Percentiles rank a stretch among this genome's conserved stretches.
Evolutionary conservation across 2,329 filamentous ascomycete species (phyloP).

Genomic region (Beauveria medogensis): DNA sequence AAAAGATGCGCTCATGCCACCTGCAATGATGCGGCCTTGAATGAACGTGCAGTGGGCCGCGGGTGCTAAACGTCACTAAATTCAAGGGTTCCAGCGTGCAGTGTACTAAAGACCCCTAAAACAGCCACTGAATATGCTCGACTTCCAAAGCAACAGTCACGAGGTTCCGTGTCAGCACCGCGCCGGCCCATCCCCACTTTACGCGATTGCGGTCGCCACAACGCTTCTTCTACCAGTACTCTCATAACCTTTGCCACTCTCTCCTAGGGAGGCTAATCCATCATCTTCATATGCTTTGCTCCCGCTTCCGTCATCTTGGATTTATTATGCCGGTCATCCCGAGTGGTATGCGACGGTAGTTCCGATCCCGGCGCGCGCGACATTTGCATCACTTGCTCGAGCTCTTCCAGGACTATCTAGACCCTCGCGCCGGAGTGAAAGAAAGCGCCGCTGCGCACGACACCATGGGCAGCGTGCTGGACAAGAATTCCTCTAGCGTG

Average conservation of each 20-base stretch:
- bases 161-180: constrained; percentile 32
- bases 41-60: background rate
- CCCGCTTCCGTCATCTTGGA: too few relatives aligned
- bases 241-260: background rate
- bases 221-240: background rate
- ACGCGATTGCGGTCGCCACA: constrained; percentile 22
- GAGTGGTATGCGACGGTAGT: background rate
- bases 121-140: background rate
- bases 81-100: background rate
- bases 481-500: constrained; percentile 55
- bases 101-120: background rate
- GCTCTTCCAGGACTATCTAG: background rate
- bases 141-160: constrained; percentile 21
- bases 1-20: background rate
- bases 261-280: too few relatives aligned
- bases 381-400: background rate
- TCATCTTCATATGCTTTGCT: background rate
- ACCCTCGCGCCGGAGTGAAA: background rate
- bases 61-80: background rate
- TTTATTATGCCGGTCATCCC: background rate
- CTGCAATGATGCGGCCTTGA: background rate
- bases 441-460: background rate
- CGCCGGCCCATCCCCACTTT: constrained; percentile 25
- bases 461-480: constrained; percentile 51
- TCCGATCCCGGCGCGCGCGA: background rate